phyloP scores from a whole-genome alignment of 306 rosid genomes.

The Rosa lucieae region DNA sequence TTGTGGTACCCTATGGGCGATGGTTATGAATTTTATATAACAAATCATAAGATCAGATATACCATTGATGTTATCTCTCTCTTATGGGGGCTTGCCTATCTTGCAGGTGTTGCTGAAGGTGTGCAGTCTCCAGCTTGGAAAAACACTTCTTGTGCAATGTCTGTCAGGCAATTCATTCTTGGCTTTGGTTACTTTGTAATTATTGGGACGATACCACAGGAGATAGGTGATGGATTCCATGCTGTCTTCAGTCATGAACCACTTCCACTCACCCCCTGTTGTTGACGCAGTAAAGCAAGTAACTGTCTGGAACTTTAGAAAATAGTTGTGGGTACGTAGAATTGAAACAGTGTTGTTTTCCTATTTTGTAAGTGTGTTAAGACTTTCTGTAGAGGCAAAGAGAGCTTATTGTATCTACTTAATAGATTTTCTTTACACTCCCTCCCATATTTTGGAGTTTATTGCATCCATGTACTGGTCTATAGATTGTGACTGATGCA shows the following conservation, averaged over 20 bases:
- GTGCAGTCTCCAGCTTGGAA: constrained; percentile 22
- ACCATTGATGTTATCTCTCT: not conserved
- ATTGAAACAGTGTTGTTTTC: not conserved
- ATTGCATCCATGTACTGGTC: not conserved
- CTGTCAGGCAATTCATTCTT: constrained; percentile 91
- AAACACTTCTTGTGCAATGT: constrained; percentile 37
- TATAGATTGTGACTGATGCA: not conserved
- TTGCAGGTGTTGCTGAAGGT: constrained; percentile 51
- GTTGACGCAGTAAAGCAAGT: constrained; percentile 27
- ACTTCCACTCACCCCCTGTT: constrained; percentile 28
- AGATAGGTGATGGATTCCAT: constrained; percentile 26
- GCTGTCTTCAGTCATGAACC: constrained; percentile 29
- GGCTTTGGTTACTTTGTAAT: constrained; percentile 55
- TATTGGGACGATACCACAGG: constrained; percentile 31
- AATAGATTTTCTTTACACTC: not conserved
- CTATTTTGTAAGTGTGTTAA: not conserved
- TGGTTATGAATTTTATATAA: constrained; percentile 23
- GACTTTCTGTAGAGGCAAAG: not conserved
- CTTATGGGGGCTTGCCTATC: constrained; percentile 24
- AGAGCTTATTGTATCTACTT: not conserved
- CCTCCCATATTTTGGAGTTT: not conserved
- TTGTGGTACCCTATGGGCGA: constrained; percentile 27
- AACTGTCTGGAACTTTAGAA: constrained; percentile 11
- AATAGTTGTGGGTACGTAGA: constrained; percentile 19
- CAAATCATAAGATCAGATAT: not conserved